Conservation (phyloP, 257 asterid species). For the Ilex aquifolium region DNA sequence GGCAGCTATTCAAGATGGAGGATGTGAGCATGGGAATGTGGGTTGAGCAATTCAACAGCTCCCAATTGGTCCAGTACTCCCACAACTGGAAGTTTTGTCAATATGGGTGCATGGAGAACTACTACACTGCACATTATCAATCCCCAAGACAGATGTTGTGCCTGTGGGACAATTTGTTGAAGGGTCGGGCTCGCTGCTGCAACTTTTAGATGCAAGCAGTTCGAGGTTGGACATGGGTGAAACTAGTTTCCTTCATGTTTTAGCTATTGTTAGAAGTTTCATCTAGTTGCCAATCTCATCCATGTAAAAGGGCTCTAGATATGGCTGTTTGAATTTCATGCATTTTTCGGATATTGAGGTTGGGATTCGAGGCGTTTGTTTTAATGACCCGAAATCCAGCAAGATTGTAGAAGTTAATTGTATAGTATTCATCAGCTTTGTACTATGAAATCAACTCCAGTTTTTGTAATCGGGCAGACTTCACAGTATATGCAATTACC, state of each 20-base stretch:
- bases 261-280: too few species aligned
- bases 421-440: not conserved
- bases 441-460: too few species aligned
- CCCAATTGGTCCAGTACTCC: slow-evolving; percentile 49
- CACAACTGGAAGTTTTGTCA: slow-evolving; percentile 92
- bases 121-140: slow-evolving; percentile 94
- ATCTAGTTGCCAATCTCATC: too few species aligned
- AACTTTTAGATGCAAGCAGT: slow-evolving; percentile 15
- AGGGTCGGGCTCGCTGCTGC: slow-evolving; percentile 41
- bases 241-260: too few species aligned
- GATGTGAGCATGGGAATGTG: slow-evolving; percentile 99
- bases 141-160: slow-evolving; percentile 93
- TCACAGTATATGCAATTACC: too few species aligned
- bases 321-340: too few species aligned
- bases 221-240: too few species aligned
- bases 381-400: not conserved
- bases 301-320: too few species aligned
- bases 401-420: not conserved
- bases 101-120: slow-evolving; percentile 83
- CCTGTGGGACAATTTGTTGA: slow-evolving; percentile 41
- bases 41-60: slow-evolving; percentile 83
- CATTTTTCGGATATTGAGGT: too few species aligned
- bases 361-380: too few species aligned
- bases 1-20: slow-evolving; percentile 94
- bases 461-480: too few species aligned